Evolutionary conservation across 2,329 filamentous ascomycete species (phyloP), one percentile per base, ranked within the genome.

Genomic region (Stemphylium vesicarium): DNA sequence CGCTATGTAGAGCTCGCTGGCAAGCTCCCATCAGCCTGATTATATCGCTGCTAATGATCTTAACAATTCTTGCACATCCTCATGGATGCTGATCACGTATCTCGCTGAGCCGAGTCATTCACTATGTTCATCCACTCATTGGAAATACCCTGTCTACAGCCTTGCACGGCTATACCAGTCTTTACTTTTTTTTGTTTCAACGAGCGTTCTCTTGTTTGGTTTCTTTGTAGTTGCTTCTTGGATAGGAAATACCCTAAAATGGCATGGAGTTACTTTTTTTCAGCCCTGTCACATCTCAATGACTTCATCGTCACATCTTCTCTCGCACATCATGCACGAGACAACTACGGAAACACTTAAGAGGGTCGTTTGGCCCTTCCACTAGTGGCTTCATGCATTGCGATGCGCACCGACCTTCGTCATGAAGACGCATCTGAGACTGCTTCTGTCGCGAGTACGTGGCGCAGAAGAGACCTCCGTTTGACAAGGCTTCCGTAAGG

Each of bases 1-100:
- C 56, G 72, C 20, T 75, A 69, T 51, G 71, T 74, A 12, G 71
- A 75, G 57, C 56, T 73, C 56, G 49, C 55, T 16, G 56, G 64
- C 37, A 69, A 62, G 42, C 50, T 62, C 12, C 43, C 54, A 18
- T 41, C 38, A 26, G 8, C 31, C 36, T 55, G 41, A 54, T 38
- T 5, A 11, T 13, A 32, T 15, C n/a, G 13, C 13, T 18, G n/a
- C 40, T 3, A 35, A 18, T 16, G 8, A 18, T 22, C 16, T 32
- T 12, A 24, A 31, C 11, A 36, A 10, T 29, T 11, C 9, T 29
- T 29, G 26, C 2, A 7, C 12, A 11, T 44, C 7, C n/a, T 35
- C 32, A n/a, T 44, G 26, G 26, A 32, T 13, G 18, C 26, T 12
- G 31, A 24, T 36, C 2, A 0, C n/a, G 31, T 16, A 9, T 35